A percentile compares a stretch with the other conserved stretches of the same genome.
Conservation (phyloP, 768 basidiomycete species). For the Xerocomellus dryophilus region DNA sequence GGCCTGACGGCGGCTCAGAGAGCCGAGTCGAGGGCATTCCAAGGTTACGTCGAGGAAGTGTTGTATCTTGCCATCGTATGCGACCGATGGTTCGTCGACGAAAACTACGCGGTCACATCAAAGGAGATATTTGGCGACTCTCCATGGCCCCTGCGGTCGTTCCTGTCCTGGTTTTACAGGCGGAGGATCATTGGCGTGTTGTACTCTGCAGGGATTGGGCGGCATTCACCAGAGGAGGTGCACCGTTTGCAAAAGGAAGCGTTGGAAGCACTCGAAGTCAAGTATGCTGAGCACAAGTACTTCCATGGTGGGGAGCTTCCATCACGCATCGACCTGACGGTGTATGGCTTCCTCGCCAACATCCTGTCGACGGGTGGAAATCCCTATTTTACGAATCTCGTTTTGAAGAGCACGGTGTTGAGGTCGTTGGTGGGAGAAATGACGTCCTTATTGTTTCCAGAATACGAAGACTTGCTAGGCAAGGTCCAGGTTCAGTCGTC, state of each 20-base stretch:
- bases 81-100: slow-evolving; percentile 31
- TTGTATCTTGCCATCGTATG: slow-evolving; percentile 29
- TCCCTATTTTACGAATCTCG: slow-evolving; percentile 26
- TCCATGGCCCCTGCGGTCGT: slow-evolving; percentile 20
- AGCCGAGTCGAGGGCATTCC: slow-evolving; percentile 35
- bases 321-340: slow-evolving; percentile 29
- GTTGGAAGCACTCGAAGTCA: slow-evolving; percentile 30
- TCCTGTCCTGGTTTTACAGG: slow-evolving; percentile 24
- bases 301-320: slow-evolving; percentile 28
- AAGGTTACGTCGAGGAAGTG: slow-evolving; percentile 32
- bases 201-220: slow-evolving; percentile 27
- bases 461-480: slow-evolving; percentile 21
- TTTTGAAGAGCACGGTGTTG: slow-evolving; percentile 20
- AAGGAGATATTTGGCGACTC: slow-evolving; percentile 13
- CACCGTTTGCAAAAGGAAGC: slow-evolving; percentile 30
- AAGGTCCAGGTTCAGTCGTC: slow-evolving; percentile 5
- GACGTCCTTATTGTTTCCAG: slow-evolving; percentile 29
- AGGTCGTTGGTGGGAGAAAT: slow-evolving; percentile 20
- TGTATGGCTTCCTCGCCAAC: slow-evolving; percentile 34
- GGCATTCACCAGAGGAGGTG: slow-evolving; percentile 34
- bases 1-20: slow-evolving; percentile 25
- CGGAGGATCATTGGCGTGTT: slow-evolving; percentile 18
- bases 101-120: slow-evolving; percentile 21
- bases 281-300: slow-evolving; percentile 23
- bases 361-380: slow-evolving; percentile 19